These are phyloP conservation scores for Microbotryum saponariae DNA, from an alignment of 1,284 basidiomycete genomes.

Conservation along the genomic window DNA sequence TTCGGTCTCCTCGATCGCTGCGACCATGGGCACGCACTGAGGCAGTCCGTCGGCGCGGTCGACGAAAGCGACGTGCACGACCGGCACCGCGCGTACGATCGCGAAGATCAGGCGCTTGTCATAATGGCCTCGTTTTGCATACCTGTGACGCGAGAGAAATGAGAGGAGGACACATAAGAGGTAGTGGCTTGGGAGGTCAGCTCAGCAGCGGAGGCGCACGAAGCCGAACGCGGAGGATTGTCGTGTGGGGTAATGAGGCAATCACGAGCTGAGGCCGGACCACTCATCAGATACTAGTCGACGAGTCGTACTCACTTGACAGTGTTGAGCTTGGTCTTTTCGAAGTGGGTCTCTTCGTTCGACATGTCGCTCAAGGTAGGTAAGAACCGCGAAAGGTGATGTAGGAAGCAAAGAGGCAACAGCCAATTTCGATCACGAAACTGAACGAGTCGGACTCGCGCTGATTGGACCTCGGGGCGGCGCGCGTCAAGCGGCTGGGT, in stretches of 20 bases:
- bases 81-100: slow-evolving; percentile 32
- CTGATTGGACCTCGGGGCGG: too few relatives aligned
- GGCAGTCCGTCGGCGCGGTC: slow-evolving; percentile 35
- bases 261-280: too few relatives aligned
- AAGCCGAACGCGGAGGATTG: too few relatives aligned
- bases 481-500: too few relatives aligned
- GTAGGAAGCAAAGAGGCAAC: too few relatives aligned
- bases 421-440: too few relatives aligned
- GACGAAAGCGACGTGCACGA: slow-evolving; percentile 35
- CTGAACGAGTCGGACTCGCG: too few relatives aligned
- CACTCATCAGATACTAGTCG: too few relatives aligned
- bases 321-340: slow-evolving; percentile 6
- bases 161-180: not conserved
- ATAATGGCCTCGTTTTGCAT: slow-evolving; percentile 8
- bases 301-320: not conserved
- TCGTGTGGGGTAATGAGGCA: too few relatives aligned
- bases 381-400: too few relatives aligned
- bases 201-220: not conserved
- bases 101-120: slow-evolving; percentile 23
- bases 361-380: too few relatives aligned
- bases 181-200: not conserved
- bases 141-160: not conserved
- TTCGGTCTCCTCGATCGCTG: slow-evolving; percentile 29
- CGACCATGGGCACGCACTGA: slow-evolving; percentile 37
- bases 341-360: slow-evolving; percentile 5